These are phyloP conservation scores for Metarhizium album DNA, from an alignment of 2,329 filamentous ascomycete genomes.

Conservation along the genomic window DNA sequence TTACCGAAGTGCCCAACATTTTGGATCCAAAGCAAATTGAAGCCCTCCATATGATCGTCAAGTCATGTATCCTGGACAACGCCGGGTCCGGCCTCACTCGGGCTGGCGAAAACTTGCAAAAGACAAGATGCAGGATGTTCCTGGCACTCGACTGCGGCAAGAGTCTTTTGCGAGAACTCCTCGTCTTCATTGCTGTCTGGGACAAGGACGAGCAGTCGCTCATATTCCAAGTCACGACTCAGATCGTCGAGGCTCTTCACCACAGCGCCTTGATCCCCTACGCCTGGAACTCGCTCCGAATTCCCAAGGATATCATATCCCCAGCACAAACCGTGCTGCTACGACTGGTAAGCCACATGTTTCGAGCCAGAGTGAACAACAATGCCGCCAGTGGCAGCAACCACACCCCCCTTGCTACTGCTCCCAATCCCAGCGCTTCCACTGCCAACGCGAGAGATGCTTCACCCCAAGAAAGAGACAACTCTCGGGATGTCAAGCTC, in stretches of 20 bases:
- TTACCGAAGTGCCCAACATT: slow-evolving; percentile 91
- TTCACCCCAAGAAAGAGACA: slow-evolving; percentile 32
- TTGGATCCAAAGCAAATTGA: slow-evolving; percentile 92
- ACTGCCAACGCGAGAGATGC: slow-evolving; percentile 21
- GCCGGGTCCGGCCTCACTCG: slow-evolving; percentile 57
- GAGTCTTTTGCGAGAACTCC: slow-evolving; percentile 76
- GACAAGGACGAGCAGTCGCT: slow-evolving; percentile 87
- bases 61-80: slow-evolving; percentile 85
- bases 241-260: slow-evolving; percentile 88
- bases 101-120: slow-evolving; percentile 74
- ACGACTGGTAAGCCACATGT: slow-evolving; percentile 82
- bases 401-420: not conserved
- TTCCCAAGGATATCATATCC: slow-evolving; percentile 92
- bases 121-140: slow-evolving; percentile 80
- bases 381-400: slow-evolving; percentile 13
- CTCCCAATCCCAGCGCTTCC: not conserved
- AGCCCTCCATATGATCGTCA: slow-evolving; percentile 92
- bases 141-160: slow-evolving; percentile 83
- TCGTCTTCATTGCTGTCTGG: slow-evolving; percentile 97
- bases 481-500: slow-evolving; percentile 45
- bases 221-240: slow-evolving; percentile 92
- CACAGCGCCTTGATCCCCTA: slow-evolving; percentile 84
- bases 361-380: slow-evolving; percentile 44
- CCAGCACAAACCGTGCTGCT: slow-evolving; percentile 90
- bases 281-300: slow-evolving; percentile 82